Percentiles rank a stretch among this genome's conserved stretches.
Evolutionary conservation across 352 stramenopile genomes (phyloP).

Genomic region (Phytophthora aleatoria): DNA sequence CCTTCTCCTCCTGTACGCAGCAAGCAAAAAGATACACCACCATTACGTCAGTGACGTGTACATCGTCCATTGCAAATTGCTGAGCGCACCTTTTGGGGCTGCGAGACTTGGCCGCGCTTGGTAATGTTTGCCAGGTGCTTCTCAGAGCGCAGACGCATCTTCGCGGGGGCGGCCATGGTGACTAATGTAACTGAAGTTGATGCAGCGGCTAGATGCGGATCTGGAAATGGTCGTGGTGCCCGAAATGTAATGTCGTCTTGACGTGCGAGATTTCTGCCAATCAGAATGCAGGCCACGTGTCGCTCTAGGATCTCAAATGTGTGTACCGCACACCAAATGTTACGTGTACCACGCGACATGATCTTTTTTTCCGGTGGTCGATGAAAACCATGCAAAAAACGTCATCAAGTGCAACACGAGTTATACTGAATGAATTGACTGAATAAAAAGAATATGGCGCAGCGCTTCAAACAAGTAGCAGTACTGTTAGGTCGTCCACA

Average conservation of each 20-base stretch:
- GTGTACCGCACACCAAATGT: not conserved
- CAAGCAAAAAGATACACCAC: too few species aligned
- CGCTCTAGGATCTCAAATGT: conserved; percentile 7
- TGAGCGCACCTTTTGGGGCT: conserved; percentile 70
- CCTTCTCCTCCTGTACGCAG: conserved; percentile 53
- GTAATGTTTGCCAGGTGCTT: conserved; percentile 91
- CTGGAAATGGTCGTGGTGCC: conserved; percentile 22
- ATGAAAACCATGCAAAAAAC: not conserved
- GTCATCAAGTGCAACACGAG: not conserved
- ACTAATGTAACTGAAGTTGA: not conserved
- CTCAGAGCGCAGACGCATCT: conserved; percentile 86
- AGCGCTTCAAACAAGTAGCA: conserved; percentile 8
- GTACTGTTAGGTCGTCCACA: not conserved
- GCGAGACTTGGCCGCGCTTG: conserved; percentile 80
- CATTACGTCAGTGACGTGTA: not conserved
- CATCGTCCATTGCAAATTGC: not conserved
- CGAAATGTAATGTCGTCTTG: conserved; percentile 3
- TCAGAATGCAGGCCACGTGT: conserved; percentile 18
- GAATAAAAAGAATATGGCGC: conserved; percentile 23
- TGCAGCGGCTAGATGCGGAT: conserved; percentile 20
- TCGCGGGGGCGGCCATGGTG: conserved; percentile 63
- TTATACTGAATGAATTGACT: conserved; percentile 15
- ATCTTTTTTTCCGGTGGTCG: conserved; percentile 13
- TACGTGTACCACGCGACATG: conserved; percentile 12
- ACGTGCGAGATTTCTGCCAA: conserved; percentile 14